These are phyloP conservation scores for Boletus sensibilis DNA, from an alignment of 768 basidiomycete genomes.

Conservation along the genomic window DNA sequence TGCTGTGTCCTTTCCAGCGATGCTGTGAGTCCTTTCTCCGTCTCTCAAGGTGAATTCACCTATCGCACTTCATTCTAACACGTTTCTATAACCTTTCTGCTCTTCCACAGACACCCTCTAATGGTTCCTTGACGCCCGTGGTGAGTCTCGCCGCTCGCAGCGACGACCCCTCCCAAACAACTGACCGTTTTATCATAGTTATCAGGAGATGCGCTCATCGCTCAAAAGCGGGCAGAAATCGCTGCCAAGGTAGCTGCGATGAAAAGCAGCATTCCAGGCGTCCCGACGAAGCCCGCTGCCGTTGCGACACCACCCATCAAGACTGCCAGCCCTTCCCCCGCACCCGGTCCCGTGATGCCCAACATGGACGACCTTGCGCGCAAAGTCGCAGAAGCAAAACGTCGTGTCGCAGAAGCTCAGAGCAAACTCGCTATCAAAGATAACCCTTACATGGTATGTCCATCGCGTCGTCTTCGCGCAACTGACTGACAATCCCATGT, in stretches of 20 bases:
- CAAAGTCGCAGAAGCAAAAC: slow-evolving; percentile 81
- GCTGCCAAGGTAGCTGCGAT: slow-evolving; percentile 82
- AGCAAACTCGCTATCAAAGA: slow-evolving; percentile 71
- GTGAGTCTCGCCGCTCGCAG: slow-evolving; percentile 38
- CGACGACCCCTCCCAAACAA: neutral
- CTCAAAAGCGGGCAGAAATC: slow-evolving; percentile 82
- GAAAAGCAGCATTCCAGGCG: slow-evolving; percentile 43
- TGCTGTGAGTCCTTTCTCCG: slow-evolving; percentile 54
- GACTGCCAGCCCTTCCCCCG: slow-evolving; percentile 36
- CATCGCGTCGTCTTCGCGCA: neutral
- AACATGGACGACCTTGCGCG: slow-evolving; percentile 64
- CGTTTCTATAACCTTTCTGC: slow-evolving; percentile 64
- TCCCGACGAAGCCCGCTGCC: slow-evolving; percentile 29
- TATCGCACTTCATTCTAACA: slow-evolving; percentile 53
- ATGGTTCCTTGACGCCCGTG: slow-evolving; percentile 42
- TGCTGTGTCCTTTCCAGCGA: slow-evolving; percentile 46
- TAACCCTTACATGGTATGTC: slow-evolving; percentile 85
- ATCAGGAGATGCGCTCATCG: slow-evolving; percentile 65
- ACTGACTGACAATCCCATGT: neutral
- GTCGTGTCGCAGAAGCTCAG: slow-evolving; percentile 79
- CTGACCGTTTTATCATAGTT: slow-evolving; percentile 32
- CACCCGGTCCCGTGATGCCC: slow-evolving; percentile 41
- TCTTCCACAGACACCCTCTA: slow-evolving; percentile 47
- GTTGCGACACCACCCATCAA: slow-evolving; percentile 21
- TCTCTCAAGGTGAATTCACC: slow-evolving; percentile 71